Percentiles rank a stretch among this genome's conserved stretches.
phyloP scores from a whole-genome alignment of 176 grass and related monocot species.

The Hordeum vulgare region MorexV3_pseudomolecules_assembly NC_058524.1:571576108-571576607 shows the following conservation, averaged over 20 bases:
- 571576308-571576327: neutral
- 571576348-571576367: neutral
- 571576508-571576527: neutral
- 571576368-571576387: neutral
- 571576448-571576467: too few species aligned
- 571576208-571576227: too few species aligned
- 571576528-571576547: neutral
- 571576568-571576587: neutral
- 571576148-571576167: neutral
- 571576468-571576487: too few species aligned
- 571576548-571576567: neutral
- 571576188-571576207: too few species aligned
- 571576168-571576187: neutral
- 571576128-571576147: neutral
- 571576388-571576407: neutral
- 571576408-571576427: too few species aligned
- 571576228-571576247: too few species aligned
- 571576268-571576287: too few species aligned
- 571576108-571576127: neutral
- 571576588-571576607: neutral
- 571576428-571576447: too few species aligned
- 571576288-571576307: neutral
- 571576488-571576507: neutral
- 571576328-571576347: neutral
- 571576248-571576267: neutral